phyloP scores from a whole-genome alignment of 148 eudicot species.

The Dysphania ambrosioides region DNA sequence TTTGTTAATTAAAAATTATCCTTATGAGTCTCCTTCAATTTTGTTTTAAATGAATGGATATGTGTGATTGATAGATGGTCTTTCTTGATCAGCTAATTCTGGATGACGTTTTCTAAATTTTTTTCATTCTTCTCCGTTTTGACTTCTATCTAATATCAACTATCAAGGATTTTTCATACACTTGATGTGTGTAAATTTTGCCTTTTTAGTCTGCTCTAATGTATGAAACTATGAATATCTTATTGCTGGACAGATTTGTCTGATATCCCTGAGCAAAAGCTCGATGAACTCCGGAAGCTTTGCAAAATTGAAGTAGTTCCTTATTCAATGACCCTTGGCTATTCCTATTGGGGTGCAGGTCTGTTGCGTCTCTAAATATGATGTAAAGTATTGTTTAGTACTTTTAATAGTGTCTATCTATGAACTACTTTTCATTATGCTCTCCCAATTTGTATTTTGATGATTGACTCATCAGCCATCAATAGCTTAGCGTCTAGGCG shows the following conservation, averaged over 20 bases:
- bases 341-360: conserved; percentile 98
- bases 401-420: not conserved
- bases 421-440: not conserved
- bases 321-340: conserved; percentile 80
- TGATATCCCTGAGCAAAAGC: conserved; percentile 63
- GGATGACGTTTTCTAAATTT: not conserved
- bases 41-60: not conserved
- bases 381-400: not conserved
- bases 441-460: not conserved
- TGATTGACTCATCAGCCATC: not conserved
- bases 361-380: conserved; percentile 19
- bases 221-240: conserved; percentile 1
- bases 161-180: not conserved
- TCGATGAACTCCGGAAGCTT: conserved; percentile 61
- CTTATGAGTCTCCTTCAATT: not conserved
- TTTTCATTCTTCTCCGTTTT: not conserved
- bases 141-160: not conserved
- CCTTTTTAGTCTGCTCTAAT: not conserved
- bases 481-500: not conserved
- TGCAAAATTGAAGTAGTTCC: conserved; percentile 75
- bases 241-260: conserved; percentile 62
- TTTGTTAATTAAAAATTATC: too few species aligned
- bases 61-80: not conserved
- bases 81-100: not conserved
- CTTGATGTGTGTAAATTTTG: not conserved